Conservation (phyloP, 305 asterid genomes). For the Rubia balearica region DNA sequence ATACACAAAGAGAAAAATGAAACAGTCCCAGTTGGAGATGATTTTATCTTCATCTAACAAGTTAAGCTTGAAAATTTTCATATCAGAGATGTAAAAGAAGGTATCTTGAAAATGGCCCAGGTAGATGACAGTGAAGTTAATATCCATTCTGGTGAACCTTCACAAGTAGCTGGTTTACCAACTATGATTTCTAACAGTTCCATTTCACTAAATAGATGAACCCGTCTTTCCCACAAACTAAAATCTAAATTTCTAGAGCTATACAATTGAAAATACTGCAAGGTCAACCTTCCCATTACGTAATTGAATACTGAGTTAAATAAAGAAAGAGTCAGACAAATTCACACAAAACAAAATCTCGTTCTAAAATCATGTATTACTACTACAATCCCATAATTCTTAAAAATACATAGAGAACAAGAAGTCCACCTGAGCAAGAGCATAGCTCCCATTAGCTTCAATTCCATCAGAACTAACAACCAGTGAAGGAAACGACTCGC, state of each 20-base stretch:
- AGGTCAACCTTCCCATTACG: not conserved
- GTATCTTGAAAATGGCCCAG: not conserved
- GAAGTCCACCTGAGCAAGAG: conserved; percentile 77
- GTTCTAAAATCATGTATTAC: not conserved
- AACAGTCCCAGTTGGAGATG: not conserved
- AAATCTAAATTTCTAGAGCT: not conserved
- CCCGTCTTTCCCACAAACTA: not conserved
- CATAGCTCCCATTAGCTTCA: conserved; percentile 86
- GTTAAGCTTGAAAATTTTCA: not conserved
- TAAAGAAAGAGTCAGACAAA: not conserved
- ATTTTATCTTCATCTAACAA: not conserved
- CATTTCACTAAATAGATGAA: not conserved
- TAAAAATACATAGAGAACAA: not conserved
- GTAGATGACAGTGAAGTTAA: not conserved
- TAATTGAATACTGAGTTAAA: not conserved
- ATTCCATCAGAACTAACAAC: conserved; percentile 60
- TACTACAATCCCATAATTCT: not conserved
- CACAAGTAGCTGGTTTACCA: not conserved
- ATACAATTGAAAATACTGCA: not conserved
- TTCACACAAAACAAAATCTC: not conserved
- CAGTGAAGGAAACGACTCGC: conserved; percentile 74
- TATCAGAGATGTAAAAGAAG: not conserved
- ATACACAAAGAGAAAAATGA: not conserved
- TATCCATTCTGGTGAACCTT: not conserved
- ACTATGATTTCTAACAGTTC: not conserved